Percentiles rank a stretch among this genome's conserved stretches.
Evolutionary conservation across 441 rosid genomes (phyloP).

Genomic region (Mallotus repandus): DNA sequence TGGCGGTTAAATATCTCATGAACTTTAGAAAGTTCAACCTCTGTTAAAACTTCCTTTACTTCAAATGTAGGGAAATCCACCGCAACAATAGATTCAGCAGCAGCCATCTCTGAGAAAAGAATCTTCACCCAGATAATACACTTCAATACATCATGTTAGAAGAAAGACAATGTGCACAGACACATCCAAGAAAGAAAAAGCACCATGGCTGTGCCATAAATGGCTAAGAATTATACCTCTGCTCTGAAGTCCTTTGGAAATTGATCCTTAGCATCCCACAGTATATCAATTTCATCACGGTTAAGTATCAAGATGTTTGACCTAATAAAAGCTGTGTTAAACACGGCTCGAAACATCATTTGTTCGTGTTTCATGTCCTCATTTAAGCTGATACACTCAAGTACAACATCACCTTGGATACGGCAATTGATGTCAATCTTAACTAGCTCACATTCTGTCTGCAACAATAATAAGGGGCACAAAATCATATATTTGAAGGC

Average conservation of each 20-base stretch:
- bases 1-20: conserved; percentile 80
- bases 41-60: conserved; percentile 82
- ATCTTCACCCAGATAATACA: conserved; percentile 54
- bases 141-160: conserved; percentile 30
- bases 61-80: conserved; percentile 63
- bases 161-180: conserved; percentile 1
- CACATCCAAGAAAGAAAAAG: conserved; percentile 6
- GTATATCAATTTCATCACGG: conserved; percentile 80
- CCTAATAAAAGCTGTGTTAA: conserved; percentile 91
- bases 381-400: conserved; percentile 79
- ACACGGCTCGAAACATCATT: conserved; percentile 84
- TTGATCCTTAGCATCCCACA: conserved; percentile 77
- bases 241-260: conserved; percentile 89
- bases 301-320: conserved; percentile 94
- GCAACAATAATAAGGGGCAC: conserved; percentile 31
- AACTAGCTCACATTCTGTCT: conserved; percentile 82
- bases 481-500: conserved; percentile 14
- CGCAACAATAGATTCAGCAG: conserved; percentile 58
- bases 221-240: conserved; percentile 56
- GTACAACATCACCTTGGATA: conserved; percentile 87
- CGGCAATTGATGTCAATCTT: conserved; percentile 87
- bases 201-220: conserved; percentile 17
- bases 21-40: conserved; percentile 91
- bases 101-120: conserved; percentile 95
- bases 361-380: conserved; percentile 75